Evolutionary conservation across 306 rosid species (phyloP).

Genomic region (Prunus fruticosa): DNA sequence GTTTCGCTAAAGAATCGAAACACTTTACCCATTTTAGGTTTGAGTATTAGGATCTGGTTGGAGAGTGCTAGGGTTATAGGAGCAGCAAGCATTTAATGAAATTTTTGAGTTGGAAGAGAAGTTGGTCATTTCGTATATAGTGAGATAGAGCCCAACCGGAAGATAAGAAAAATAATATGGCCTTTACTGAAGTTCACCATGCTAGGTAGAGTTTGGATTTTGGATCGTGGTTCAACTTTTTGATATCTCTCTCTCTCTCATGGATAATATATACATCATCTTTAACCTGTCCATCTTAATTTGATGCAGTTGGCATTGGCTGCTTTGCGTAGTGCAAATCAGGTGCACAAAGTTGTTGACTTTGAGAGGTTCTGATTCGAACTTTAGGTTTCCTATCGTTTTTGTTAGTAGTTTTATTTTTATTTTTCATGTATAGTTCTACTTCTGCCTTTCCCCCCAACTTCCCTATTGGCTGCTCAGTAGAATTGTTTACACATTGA

Average conservation of each 20-base stretch:
- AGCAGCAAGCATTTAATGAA: not conserved
- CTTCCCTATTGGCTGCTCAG: not conserved
- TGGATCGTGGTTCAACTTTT: not conserved
- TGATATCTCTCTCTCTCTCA: not conserved
- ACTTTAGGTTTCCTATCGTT: constrained; percentile 4
- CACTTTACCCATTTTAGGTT: not conserved
- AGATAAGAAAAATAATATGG: not conserved
- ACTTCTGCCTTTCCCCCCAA: not conserved
- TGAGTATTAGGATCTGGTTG: not conserved
- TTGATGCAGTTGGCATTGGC: constrained; percentile 76
- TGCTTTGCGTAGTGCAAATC: constrained; percentile 67
- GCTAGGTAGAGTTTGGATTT: not conserved
- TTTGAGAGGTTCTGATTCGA: constrained; percentile 55
- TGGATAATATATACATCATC: not conserved
- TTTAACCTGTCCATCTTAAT: constrained; percentile 15
- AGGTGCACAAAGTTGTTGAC: constrained; percentile 54
- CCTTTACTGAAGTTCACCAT: not conserved
- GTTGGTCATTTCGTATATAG: not conserved
- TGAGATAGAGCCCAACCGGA: not conserved
- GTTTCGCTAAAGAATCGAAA: not conserved
- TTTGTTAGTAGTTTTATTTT: not conserved
- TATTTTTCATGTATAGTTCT: not conserved
- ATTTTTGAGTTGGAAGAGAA: not conserved
- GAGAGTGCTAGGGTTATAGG: not conserved
- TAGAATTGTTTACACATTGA: no score